Base-by-base conservation (phyloP, 1,284 basidiomycete species). In the Tetrapyrgos nigripes region DNA sequence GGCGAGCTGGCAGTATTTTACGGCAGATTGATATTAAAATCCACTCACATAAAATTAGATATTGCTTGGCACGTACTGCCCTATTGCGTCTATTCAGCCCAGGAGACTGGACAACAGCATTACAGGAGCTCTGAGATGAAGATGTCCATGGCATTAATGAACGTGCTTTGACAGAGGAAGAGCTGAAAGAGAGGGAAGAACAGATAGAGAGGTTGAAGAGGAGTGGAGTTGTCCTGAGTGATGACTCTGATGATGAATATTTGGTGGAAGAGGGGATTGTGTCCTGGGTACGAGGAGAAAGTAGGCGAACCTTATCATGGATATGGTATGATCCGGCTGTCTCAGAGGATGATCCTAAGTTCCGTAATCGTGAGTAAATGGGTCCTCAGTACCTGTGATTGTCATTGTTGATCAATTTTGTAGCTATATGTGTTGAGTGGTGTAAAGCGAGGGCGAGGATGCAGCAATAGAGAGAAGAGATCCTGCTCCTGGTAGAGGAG, bases 91-190 rank as follows among this genome's bases (percentile, higher is more conserved):
- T 63, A 3, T 46, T 33, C 6, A 59, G 62, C 6, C 26, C 14
- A 3, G 59, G 62, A 2, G 50, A 35, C 2, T 63, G 62, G 62
- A 37, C 58, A 40, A 28, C 17, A 1, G 31, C 13, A 3, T 21
- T 59, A 9, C 45, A 46, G 28, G 26, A 33, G 9, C 19, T 63
- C 4, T 10, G 21, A 23, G 31, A 46, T 29, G 53, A 28, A n/a
- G 62, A 63, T 37, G 27, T 63, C 9, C 31, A 56, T 14, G 62
- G 55, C 2, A 51, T 60, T 19, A 54, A 57, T 13, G 61, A 63
- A 43, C 50, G 58, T 9, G 4, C 24, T 9, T 29, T 60, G 50
- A 54, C 26, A 44, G 54, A 50, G n/a, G 31, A 60, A 11, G 61
- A 60, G 43, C 45, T 59, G 31, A 33, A 33, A 14, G 31, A 33